A percentile compares a stretch with the other conserved stretches of the same genome.
Conservation (phyloP, 441 rosid species). For the Metrosideros polymorpha region DNA sequence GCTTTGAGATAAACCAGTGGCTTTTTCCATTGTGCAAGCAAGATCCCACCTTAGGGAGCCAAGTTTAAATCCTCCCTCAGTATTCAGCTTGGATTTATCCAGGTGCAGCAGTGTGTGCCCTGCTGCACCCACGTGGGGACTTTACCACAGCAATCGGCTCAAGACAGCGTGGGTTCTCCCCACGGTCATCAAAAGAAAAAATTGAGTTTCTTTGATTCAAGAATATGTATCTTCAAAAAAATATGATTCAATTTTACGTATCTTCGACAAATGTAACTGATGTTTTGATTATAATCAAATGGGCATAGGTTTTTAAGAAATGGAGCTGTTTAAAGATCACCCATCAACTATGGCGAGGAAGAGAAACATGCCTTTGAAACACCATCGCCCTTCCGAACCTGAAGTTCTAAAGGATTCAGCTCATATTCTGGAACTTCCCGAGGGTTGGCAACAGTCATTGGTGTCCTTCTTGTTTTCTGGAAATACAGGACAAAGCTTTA, state of each 20-base stretch:
- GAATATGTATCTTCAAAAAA: neutral
- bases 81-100: neutral
- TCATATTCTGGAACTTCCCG: slow-evolving; percentile 93
- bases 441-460: slow-evolving; percentile 81
- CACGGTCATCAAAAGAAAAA: neutral
- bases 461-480: slow-evolving; percentile 81
- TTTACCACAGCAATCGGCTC: neutral
- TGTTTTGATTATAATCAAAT: neutral
- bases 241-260: neutral
- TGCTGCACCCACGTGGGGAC: rapidly evolving
- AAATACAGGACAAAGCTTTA: neutral
- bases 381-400: slow-evolving; percentile 81
- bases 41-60: neutral
- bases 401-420: slow-evolving; percentile 90
- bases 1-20: neutral
- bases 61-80: neutral
- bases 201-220: neutral
- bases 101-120: neutral
- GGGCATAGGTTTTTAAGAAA: neutral
- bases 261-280: neutral
- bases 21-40: neutral
- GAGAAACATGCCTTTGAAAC: slow-evolving; percentile 53
- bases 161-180: rapidly evolving
- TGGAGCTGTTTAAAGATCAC: neutral
- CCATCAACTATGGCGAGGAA: slow-evolving; percentile 1